phyloP scores from a whole-genome alignment of 306 rosid species.

The Pterocarpus santalinus region DNA sequence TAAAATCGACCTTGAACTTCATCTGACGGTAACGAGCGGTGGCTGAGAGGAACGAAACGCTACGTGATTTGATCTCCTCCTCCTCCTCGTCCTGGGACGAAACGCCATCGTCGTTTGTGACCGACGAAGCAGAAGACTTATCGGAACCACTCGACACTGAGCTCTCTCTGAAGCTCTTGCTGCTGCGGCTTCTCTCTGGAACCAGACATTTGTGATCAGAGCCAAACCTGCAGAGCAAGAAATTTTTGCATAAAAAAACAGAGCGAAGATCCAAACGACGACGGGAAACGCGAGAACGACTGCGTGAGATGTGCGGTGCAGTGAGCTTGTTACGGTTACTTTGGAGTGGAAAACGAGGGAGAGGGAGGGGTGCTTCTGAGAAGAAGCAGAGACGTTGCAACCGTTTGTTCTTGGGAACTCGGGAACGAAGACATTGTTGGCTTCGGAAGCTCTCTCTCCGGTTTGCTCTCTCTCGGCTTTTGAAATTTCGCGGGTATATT shows the following conservation, averaged over 20 bases:
- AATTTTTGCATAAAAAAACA: conserved; percentile 42
- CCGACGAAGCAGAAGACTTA: conserved; percentile 56
- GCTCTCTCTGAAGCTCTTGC: conserved; percentile 46
- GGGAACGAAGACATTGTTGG: conserved; percentile 67
- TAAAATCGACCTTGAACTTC: conserved; percentile 62
- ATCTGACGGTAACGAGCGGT: conserved; percentile 55
- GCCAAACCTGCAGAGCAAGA: conserved; percentile 49
- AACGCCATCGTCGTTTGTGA: conserved; percentile 51
- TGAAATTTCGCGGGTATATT: conserved; percentile 67
- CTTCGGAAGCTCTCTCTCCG: conserved; percentile 18
- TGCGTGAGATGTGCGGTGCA: background rate
- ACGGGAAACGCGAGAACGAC: background rate
- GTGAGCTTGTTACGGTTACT: conserved; percentile 45
- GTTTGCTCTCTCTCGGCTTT: conserved; percentile 36
- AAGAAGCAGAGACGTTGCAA: conserved; percentile 86
- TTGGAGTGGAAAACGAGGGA: conserved; percentile 44
- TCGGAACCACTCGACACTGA: conserved; percentile 44
- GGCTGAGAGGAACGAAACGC: conserved; percentile 49
- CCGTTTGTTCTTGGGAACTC: conserved; percentile 63
- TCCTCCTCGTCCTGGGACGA: conserved; percentile 55
- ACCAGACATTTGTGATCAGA: conserved; percentile 37
- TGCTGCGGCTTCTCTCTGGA: conserved; percentile 47
- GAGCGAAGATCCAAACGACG: conserved; percentile 16
- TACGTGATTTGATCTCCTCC: conserved; percentile 50
- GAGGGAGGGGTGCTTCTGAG: conserved; percentile 57